Evolutionary conservation across 768 basidiomycete genomes (phyloP).

Genomic region (Mycena vulgaris): DNA sequence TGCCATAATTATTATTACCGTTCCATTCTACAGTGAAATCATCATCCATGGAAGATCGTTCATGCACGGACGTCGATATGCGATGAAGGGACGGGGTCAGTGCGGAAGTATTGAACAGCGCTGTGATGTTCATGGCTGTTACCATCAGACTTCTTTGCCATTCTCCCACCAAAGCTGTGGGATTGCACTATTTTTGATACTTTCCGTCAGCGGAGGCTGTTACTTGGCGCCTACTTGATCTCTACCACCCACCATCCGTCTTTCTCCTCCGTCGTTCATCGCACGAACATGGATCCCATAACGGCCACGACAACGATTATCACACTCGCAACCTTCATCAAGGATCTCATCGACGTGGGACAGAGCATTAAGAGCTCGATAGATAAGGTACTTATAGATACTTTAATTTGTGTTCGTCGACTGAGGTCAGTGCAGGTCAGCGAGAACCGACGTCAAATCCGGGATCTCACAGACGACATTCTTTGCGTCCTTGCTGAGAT

Average conservation of each 20-base stretch:
- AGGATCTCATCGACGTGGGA: constrained; percentile 3
- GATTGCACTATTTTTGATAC: too few species aligned
- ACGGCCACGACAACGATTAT: neutral
- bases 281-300: neutral
- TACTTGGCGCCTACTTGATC: neutral
- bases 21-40: too few species aligned
- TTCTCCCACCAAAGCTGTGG: too few species aligned
- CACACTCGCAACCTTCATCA: neutral
- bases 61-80: too few species aligned
- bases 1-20: too few species aligned
- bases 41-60: too few species aligned
- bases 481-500: constrained; percentile 6
- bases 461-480: constrained; percentile 23
- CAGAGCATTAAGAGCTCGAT: neutral
- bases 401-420: neutral
- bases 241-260: neutral
- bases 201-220: too few species aligned
- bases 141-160: too few species aligned
- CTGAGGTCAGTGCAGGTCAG: constrained; percentile 8
- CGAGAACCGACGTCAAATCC: constrained; percentile 21
- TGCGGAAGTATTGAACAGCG: too few species aligned
- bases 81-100: too few species aligned
- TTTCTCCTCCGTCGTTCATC: neutral
- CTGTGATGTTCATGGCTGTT: too few species aligned
- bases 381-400: neutral